Conservation (phyloP, 345 rosid genomes). For the Citrus hindsii region DNA sequence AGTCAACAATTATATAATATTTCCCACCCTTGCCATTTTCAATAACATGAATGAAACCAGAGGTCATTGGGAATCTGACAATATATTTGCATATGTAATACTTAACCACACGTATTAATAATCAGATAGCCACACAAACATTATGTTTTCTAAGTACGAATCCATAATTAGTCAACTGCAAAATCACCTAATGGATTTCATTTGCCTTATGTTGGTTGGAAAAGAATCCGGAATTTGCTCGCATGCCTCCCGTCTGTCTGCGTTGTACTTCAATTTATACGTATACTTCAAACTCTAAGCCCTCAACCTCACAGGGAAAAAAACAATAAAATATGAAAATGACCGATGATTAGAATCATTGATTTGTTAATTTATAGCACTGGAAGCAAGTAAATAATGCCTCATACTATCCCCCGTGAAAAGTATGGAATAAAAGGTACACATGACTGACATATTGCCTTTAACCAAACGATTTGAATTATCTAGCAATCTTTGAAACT, state of each 20-base stretch:
- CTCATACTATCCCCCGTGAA: neutral
- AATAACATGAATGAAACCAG: neutral
- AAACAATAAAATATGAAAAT: neutral
- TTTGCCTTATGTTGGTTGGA: neutral
- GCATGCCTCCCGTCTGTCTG: slow-evolving; percentile 1
- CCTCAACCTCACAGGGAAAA: neutral
- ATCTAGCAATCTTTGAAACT: neutral
- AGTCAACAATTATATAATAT: neutral
- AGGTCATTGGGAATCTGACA: neutral
- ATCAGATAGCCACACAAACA: neutral
- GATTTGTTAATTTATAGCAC: neutral
- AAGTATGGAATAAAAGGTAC: neutral
- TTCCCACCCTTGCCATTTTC: neutral
- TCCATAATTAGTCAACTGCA: slow-evolving; percentile 8
- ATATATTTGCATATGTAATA: neutral
- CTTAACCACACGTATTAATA: slow-evolving; percentile 4
- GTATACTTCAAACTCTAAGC: neutral
- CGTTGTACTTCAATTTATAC: neutral
- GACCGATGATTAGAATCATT: neutral
- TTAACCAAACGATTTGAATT: neutral
- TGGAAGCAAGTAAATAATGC: neutral
- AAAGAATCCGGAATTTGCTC: neutral
- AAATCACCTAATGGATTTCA: neutral
- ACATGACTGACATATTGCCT: neutral
- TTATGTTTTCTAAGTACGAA: neutral